Conservation (phyloP, 2,329 filamentous ascomycete species). For the Aspergillus tubingensis region DNA sequence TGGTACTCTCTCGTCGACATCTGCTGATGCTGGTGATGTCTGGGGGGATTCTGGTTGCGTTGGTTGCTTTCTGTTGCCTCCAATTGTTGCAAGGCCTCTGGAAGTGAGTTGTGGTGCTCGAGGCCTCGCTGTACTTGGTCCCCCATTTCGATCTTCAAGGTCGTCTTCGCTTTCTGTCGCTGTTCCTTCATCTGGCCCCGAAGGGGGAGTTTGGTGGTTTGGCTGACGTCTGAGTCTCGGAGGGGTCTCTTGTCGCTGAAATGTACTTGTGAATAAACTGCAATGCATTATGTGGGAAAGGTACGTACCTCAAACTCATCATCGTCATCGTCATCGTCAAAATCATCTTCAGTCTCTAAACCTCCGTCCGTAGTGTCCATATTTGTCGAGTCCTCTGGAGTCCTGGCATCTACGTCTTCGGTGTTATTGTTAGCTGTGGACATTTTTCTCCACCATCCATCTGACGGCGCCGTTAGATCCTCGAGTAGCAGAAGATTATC, state of each 20-base stretch:
- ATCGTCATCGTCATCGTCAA: constrained; percentile 41
- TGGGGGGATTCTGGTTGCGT: constrained; percentile 1
- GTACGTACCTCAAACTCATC: constrained; percentile 43
- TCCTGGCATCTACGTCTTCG: not conserved
- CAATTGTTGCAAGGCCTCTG: constrained; percentile 26
- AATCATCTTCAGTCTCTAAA: constrained; percentile 28
- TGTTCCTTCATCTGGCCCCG: constrained; percentile 10
- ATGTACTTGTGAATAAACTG: constrained; percentile 4
- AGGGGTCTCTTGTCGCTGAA: constrained; percentile 40
- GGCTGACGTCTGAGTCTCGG: constrained; percentile 28
- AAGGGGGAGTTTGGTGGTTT: not conserved
- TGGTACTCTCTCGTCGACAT: not conserved
- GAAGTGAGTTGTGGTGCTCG: constrained; percentile 9
- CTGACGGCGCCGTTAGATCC: constrained; percentile 21
- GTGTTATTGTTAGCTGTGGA: constrained; percentile 18
- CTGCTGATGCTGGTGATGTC: not conserved
- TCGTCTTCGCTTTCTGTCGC: constrained; percentile 15
- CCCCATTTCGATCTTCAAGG: not conserved
- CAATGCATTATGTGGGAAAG: not conserved
- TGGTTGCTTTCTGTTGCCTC: constrained; percentile 19
- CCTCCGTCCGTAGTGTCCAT: constrained; percentile 24
- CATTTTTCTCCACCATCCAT: constrained; percentile 41
- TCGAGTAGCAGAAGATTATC: constrained; percentile 7
- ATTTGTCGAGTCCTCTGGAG: constrained; percentile 8
- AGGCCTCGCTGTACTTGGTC: not conserved